These are phyloP conservation scores for Sporothrix protearum DNA, from an alignment of 2,329 filamentous ascomycete species.

Conservation along the genomic window DNA sequence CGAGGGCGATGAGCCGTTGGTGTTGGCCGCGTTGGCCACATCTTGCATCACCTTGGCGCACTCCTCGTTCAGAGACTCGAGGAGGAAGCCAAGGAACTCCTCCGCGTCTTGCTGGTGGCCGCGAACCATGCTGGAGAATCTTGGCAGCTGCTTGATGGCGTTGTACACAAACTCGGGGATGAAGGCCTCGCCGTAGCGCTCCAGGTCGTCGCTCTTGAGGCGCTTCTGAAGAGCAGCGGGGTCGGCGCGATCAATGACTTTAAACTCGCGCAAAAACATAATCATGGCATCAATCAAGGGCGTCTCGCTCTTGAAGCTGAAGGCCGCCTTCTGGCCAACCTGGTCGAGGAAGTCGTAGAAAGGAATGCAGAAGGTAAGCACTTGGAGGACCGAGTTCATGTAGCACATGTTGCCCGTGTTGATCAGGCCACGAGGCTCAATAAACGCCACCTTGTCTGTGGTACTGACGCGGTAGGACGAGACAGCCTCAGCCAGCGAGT, in stretches of 20 bases:
- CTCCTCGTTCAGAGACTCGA: slow-evolving; percentile 91
- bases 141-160: slow-evolving; percentile 77
- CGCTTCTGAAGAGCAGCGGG: slow-evolving; percentile 69
- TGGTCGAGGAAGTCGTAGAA: slow-evolving; percentile 94
- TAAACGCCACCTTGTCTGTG: slow-evolving; percentile 67
- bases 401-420: slow-evolving; percentile 99
- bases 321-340: slow-evolving; percentile 73
- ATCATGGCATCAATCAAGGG: slow-evolving; percentile 95
- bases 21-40: slow-evolving; percentile 42
- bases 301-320: slow-evolving; percentile 94
- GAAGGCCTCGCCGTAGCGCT: slow-evolving; percentile 86
- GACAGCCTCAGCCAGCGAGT: slow-evolving; percentile 72
- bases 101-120: slow-evolving; percentile 98
- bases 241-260: slow-evolving; percentile 73
- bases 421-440: slow-evolving; percentile 88
- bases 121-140: slow-evolving; percentile 89
- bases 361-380: slow-evolving; percentile 86
- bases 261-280: slow-evolving; percentile 92
- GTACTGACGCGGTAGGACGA: slow-evolving; percentile 65
- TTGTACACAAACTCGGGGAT: slow-evolving; percentile 95
- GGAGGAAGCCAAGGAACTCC: slow-evolving; percentile 88
- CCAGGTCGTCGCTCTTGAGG: slow-evolving; percentile 78
- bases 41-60: slow-evolving; percentile 70
- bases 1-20: slow-evolving; percentile 36
- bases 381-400: slow-evolving; percentile 99